Evolutionary conservation across 1,139 yeast genomes (phyloP).

Genomic region (Nadsonia commutata): DNA sequence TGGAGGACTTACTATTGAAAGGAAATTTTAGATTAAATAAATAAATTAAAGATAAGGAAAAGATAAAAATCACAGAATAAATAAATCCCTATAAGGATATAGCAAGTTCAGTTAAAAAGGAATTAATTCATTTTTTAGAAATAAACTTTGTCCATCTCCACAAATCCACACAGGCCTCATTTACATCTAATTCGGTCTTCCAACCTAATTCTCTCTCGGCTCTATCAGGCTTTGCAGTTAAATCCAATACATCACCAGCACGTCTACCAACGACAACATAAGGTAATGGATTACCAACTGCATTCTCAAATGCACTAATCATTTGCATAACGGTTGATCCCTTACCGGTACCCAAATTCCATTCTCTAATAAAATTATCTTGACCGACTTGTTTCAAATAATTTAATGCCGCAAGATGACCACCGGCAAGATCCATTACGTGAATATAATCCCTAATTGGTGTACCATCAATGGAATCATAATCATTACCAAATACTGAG

Average conservation of each 20-base stretch:
- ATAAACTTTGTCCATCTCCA: conserved; percentile 75
- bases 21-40: no score
- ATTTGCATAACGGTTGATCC: conserved; percentile 71
- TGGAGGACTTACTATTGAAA: no score
- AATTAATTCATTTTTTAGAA: no score
- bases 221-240: conserved; percentile 57
- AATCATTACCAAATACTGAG: conserved; percentile 53
- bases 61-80: no score
- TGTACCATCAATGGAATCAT: conserved; percentile 60
- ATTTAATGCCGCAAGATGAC: conserved; percentile 59
- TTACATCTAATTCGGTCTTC: conserved; percentile 43
- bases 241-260: conserved; percentile 64
- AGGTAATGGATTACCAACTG: conserved; percentile 55
- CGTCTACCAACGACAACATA: conserved; percentile 53
- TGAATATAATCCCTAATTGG: conserved; percentile 76
- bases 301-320: conserved; percentile 48
- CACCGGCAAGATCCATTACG: conserved; percentile 70
- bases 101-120: no score
- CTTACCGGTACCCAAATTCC: conserved; percentile 75
- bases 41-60: no score
- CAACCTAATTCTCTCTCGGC: conserved; percentile 56
- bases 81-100: no score
- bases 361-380: conserved; percentile 42
- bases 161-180: conserved; percentile 54
- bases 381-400: conserved; percentile 33